A percentile compares a stretch with the other conserved stretches of the same genome.
phyloP scores from a whole-genome alignment of 805 yeast species.

The Kregervanrija fluxuum region DNA sequence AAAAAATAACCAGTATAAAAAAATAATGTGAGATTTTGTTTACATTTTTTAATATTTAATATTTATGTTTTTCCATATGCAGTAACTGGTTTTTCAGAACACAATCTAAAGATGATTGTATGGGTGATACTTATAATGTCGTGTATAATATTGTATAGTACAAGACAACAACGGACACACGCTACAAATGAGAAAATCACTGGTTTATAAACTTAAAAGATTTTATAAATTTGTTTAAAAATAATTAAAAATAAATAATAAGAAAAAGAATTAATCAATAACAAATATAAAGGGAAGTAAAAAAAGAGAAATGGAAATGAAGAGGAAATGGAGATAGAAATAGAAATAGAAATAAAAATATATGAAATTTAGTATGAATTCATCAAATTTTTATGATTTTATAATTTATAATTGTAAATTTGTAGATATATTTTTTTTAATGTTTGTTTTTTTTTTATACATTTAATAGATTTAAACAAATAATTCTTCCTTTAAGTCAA shows the following conservation, averaged over 20 bases:
- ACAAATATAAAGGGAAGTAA: constrained; percentile 8
- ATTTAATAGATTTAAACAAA: constrained; percentile 29
- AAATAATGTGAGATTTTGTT: too few species aligned
- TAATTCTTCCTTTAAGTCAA: constrained; percentile 87
- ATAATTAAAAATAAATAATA: background rate
- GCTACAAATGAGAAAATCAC: background rate
- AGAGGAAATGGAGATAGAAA: too few species aligned
- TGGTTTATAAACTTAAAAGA: background rate
- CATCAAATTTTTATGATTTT: background rate
- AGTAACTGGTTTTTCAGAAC: too few species aligned
- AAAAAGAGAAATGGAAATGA: background rate
- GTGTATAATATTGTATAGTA: too few species aligned
- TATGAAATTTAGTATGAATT: constrained; percentile 1
- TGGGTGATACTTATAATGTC: too few species aligned
- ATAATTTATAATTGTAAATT: background rate
- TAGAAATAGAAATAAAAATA: background rate
- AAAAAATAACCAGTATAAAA: too few species aligned
- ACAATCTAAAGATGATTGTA: too few species aligned
- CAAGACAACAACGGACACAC: background rate
- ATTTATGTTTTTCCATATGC: too few species aligned
- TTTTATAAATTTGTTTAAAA: background rate
- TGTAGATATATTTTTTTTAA: background rate
- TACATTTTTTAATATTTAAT: too few species aligned
- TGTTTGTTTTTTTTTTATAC: background rate
- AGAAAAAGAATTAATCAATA: constrained; percentile 7